These are phyloP conservation scores for Fomitopsis palustris DNA, from an alignment of 1,284 basidiomycete genomes.

Conservation along the genomic window DNA sequence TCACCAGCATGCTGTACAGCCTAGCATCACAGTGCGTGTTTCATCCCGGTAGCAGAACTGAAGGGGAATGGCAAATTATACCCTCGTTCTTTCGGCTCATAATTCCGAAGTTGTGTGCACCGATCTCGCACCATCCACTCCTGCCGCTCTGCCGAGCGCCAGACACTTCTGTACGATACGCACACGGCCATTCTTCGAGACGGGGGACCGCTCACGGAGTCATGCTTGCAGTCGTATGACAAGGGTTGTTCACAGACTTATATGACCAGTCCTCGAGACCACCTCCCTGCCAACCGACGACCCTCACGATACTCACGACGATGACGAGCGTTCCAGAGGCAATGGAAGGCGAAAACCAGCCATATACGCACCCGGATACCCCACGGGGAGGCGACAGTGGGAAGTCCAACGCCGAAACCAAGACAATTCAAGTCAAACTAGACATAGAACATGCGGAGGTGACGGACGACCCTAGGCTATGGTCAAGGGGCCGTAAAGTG, in stretches of 20 bases:
- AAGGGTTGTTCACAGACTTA: background rate
- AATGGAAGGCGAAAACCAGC: background rate
- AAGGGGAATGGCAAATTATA: too few relatives aligned
- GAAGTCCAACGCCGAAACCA: background rate
- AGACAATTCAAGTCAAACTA: background rate
- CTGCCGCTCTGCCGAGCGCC: constrained; percentile 1
- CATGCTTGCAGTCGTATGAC: background rate
- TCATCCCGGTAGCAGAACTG: too few relatives aligned
- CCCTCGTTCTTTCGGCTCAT: background rate
- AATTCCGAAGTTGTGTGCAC: too few relatives aligned
- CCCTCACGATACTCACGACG: background rate
- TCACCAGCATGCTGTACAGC: too few relatives aligned
- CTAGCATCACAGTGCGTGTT: too few relatives aligned
- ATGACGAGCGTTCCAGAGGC: background rate
- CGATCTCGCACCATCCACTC: background rate
- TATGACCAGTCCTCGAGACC: background rate
- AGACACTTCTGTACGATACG: background rate
- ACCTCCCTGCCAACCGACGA: background rate
- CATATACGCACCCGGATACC: background rate
- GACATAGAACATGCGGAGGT: constrained; percentile 73
- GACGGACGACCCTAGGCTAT: constrained; percentile 73
- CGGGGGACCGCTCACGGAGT: background rate
- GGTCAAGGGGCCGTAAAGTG: constrained; percentile 69
- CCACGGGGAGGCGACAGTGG: background rate
- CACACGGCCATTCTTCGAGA: background rate